These are phyloP conservation scores for Lachnellula cervina DNA, from an alignment of 2,329 filamentous ascomycete species.

Conservation along the genomic window DNA sequence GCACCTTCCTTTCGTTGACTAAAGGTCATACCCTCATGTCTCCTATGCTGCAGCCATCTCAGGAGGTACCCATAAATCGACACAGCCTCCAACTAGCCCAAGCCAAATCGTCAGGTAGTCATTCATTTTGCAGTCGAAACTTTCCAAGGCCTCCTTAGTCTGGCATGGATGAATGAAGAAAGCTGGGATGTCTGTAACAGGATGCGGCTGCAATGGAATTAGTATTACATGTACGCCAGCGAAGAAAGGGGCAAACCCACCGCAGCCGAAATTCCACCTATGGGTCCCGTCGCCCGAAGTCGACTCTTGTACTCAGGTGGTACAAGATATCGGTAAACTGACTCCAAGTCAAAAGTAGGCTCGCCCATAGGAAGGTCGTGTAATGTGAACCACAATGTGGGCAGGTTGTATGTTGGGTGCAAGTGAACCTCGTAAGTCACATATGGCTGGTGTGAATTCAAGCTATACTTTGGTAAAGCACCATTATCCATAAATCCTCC, in stretches of 20 bases:
- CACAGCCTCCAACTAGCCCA: constrained; percentile 75
- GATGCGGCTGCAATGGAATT: constrained; percentile 49
- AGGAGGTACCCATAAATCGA: constrained; percentile 72
- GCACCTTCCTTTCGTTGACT: too few relatives aligned
- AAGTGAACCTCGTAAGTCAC: constrained; percentile 65
- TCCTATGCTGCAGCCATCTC: constrained; percentile 47
- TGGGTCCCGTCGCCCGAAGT: constrained; percentile 56
- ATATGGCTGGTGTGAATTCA: constrained; percentile 37
- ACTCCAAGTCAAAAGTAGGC: constrained; percentile 57
- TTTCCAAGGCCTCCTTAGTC: constrained; percentile 73
- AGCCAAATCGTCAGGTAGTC: constrained; percentile 86
- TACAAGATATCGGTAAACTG: constrained; percentile 66
- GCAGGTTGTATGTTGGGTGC: constrained; percentile 69
- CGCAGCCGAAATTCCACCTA: constrained; percentile 71
- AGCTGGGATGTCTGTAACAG: constrained; percentile 67
- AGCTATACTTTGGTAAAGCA: constrained; percentile 20
- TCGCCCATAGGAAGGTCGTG: constrained; percentile 53
- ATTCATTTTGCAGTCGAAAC: constrained; percentile 53
- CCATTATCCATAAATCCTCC: neutral
- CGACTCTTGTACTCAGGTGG: constrained; percentile 58
- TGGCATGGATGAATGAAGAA: constrained; percentile 95
- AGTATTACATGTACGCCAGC: neutral
- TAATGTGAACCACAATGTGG: constrained; percentile 71
- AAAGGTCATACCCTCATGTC: neutral
- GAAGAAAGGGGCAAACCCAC: constrained; percentile 48